Percentiles rank a stretch among this genome's conserved stretches.
phyloP scores from a whole-genome alignment of 192 early-diverging fungal species.

The Coemansia sp. region DNA sequence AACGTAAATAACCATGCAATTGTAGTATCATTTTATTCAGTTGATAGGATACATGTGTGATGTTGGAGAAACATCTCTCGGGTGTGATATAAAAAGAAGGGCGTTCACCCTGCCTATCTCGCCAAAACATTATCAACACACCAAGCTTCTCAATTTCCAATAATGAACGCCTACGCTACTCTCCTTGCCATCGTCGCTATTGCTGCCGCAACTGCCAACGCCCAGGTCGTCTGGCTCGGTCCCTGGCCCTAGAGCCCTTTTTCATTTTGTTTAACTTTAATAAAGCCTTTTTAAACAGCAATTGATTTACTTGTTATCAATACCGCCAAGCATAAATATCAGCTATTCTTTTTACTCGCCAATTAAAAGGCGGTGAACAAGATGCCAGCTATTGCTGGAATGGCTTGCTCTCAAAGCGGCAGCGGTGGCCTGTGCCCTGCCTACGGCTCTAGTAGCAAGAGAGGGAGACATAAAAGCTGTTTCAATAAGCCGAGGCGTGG shows the following conservation, averaged over 20 bases:
- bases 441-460: background rate
- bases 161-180: slow-evolving; percentile 15
- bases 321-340: background rate
- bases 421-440: background rate
- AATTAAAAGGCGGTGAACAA: slow-evolving; percentile 11
- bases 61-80: background rate
- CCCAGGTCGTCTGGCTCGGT: slow-evolving; percentile 17
- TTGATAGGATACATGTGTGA: background rate
- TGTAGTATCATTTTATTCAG: background rate
- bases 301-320: background rate
- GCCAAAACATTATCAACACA: background rate
- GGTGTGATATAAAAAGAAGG: background rate
- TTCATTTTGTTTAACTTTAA: background rate
- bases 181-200: slow-evolving; percentile 15
- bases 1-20: background rate
- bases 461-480: background rate
- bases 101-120: background rate
- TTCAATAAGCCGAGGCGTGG: background rate
- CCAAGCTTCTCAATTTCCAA: background rate
- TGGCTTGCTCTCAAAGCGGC: background rate
- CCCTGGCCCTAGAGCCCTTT: slow-evolving; percentile 5
- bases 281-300: too few relatives aligned
- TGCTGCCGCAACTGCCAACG: slow-evolving; percentile 9
- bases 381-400: slow-evolving; percentile 14
- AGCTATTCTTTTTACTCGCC: slow-evolving; percentile 4